Base-by-base conservation (phyloP, 108 stramenopile species). In the Cyclotella distinguenda region DNA sequence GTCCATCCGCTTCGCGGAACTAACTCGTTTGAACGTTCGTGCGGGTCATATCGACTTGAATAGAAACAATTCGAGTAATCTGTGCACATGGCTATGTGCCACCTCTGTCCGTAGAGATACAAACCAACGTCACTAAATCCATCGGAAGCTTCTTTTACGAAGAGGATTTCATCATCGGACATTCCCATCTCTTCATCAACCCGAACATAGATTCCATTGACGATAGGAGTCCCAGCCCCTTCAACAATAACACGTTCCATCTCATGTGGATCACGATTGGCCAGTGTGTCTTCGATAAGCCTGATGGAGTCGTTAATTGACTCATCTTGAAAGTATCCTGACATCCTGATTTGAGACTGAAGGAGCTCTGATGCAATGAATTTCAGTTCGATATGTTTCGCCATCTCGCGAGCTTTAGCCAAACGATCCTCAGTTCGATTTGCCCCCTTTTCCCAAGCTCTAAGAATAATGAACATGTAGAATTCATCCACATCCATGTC, bases 231-330 rank as follows among this genome's bases (percentile, higher is more conserved):
- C 13, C 82, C 85, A 35, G 80, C 79, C 22, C 77, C 80, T 70
- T 86, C 85, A 8, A 86, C 82, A 21, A 86, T 70, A n/a, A 86
- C 81, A 23, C 85, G 68, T 60, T 86, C 85, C 45, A 69, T 66
- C 30, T 78, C 69, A 27, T 77, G 45, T 16, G 66, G 60, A 70
- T 80, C 36, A 38, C 45, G 57, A 63, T 68, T 52, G 61, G 76
- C 62, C 73, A 75, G 38, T 68, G 77, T 62, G 31, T 66, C 46
- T 56, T 70, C 35, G 60, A 82, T 65, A 57, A 73, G 35, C 46
- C 58, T 68, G 23, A 86, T 59, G 5, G 82, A 77, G 2, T 72
- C 77, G 10, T 47, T 59, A 28, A 86, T 70, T 53, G 56, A 42
- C 10, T 56, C 63, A 32, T 60, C 54, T 9, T 71, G 45, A 57